phyloP scores from a whole-genome alignment of 2,329 filamentous ascomycete species.

The Penicillium olsonii region DNA sequence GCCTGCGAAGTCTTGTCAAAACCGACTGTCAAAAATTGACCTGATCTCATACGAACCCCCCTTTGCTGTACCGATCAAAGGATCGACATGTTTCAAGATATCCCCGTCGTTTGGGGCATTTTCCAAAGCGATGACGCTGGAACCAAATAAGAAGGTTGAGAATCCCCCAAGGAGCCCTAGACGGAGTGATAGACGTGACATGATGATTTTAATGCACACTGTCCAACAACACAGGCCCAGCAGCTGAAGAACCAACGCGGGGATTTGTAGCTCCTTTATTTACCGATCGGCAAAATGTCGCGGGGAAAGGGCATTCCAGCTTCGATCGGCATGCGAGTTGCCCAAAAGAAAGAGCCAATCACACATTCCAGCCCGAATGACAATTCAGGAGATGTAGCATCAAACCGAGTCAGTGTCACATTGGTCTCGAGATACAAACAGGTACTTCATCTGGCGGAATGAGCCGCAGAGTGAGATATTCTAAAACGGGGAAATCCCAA shows the following conservation, averaged over 20 bases:
- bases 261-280: slow-evolving; percentile 14
- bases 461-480: not conserved
- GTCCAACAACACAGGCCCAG: not conserved
- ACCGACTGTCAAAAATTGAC: not conserved
- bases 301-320: slow-evolving; percentile 21
- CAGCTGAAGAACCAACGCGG: not conserved
- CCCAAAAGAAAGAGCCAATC: slow-evolving; percentile 4
- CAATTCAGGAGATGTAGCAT: slow-evolving; percentile 11
- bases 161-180: slow-evolving; percentile 4
- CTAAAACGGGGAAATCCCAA: not conserved
- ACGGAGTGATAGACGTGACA: slow-evolving; percentile 5
- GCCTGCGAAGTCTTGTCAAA: slow-evolving; percentile 32
- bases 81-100: slow-evolving; percentile 49
- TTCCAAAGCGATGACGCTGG: slow-evolving; percentile 5
- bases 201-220: not conserved
- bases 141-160: slow-evolving; percentile 12
- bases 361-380: not conserved
- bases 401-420: slow-evolving; percentile 8
- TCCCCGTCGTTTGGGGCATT: slow-evolving; percentile 24
- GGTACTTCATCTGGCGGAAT: not conserved
- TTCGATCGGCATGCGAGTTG: slow-evolving; percentile 15
- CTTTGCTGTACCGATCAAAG: slow-evolving; percentile 57
- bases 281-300: slow-evolving; percentile 6
- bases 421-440: not conserved
- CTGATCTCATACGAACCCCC: slow-evolving; percentile 36